Conservation (phyloP, 1,284 basidiomycete genomes). For the Malassezia japonica region DNA sequence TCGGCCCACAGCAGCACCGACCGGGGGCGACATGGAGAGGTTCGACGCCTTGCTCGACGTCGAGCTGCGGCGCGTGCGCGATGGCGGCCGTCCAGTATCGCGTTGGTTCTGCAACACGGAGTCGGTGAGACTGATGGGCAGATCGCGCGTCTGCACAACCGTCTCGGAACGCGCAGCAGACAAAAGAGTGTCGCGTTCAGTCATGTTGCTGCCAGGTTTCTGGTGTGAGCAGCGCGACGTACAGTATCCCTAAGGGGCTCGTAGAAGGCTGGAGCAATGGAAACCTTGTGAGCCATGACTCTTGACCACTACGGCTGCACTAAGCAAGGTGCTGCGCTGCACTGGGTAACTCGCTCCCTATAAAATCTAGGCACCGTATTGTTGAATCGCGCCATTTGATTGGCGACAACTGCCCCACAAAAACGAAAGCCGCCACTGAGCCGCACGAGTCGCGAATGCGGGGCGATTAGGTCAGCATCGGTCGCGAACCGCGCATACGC, state of each 20-base stretch:
- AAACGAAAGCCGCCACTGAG: too few species aligned
- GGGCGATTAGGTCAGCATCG: too few species aligned
- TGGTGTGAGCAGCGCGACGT: background rate
- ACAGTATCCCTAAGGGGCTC: background rate
- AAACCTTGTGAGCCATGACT: too few species aligned
- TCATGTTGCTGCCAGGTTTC: too few species aligned
- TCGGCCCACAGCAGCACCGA: background rate
- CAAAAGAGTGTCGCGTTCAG: background rate
- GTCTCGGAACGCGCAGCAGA: background rate
- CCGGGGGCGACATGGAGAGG: background rate
- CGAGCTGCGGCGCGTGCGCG: background rate
- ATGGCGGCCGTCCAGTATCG: background rate
- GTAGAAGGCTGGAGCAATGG: background rate
- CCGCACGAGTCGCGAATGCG: too few species aligned
- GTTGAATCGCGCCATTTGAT: too few species aligned
- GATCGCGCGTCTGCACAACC: background rate
- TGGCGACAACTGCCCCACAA: too few species aligned
- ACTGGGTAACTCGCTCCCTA: too few species aligned
- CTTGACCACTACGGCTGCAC: too few species aligned
- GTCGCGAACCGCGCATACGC: too few species aligned
- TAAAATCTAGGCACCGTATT: too few species aligned
- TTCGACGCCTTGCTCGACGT: background rate
- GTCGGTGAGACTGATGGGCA: constrained; percentile 1
- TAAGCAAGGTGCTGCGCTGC: too few species aligned
- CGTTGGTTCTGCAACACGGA: background rate